These are phyloP conservation scores for Leccinum griseonigrum DNA, from an alignment of 1,284 basidiomycete genomes.

Conservation along the genomic window DNA sequence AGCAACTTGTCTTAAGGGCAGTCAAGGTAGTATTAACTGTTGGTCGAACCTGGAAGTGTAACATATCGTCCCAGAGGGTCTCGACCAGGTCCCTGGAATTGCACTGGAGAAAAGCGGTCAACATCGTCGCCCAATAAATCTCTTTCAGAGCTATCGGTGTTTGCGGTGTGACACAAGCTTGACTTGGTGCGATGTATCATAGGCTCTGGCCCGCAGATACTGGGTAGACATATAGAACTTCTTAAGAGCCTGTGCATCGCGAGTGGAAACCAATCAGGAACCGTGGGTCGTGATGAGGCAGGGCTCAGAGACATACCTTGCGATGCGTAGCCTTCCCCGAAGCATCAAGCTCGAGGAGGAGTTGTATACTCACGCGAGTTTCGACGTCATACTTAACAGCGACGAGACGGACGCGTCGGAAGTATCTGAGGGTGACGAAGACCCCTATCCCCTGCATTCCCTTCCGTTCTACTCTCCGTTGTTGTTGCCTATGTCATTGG, in stretches of 20 bases:
- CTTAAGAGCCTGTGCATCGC: conserved; percentile 35
- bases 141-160: conserved; percentile 52
- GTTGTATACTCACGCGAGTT: too few species aligned
- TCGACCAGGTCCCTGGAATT: conserved; percentile 53
- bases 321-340: conserved; percentile 41
- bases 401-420: too few species aligned
- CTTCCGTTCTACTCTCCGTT: too few species aligned
- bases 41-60: conserved; percentile 46
- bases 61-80: conserved; percentile 63
- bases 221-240: conserved; percentile 49
- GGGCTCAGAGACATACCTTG: conserved; percentile 50
- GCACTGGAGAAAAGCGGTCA: conserved; percentile 57
- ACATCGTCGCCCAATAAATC: conserved; percentile 58
- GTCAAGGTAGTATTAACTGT: conserved; percentile 55
- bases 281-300: conserved; percentile 50
- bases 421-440: too few species aligned
- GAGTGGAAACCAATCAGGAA: conserved; percentile 38
- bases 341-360: too few species aligned
- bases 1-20: conserved; percentile 45
- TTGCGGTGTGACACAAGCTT: conserved; percentile 31
- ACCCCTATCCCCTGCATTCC: too few species aligned
- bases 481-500: too few species aligned
- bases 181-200: conserved; percentile 42
- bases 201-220: conserved; percentile 45
- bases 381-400: too few species aligned